Evolutionary conservation across 192 early-diverging fungal species (phyloP).

Genomic region (Backusella tarrabulga): DNA sequence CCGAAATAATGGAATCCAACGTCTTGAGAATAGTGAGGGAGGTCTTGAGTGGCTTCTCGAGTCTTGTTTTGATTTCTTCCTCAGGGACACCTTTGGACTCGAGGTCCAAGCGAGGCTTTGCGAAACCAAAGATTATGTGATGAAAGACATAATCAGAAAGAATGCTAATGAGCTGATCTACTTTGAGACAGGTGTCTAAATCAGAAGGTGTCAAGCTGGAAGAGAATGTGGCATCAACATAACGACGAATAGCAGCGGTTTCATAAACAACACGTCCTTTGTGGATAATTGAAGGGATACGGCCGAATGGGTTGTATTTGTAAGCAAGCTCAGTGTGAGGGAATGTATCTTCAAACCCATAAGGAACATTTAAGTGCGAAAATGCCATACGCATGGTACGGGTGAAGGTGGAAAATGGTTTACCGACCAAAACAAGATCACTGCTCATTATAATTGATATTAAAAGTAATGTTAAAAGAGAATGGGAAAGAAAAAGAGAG

Average conservation of each 20-base stretch:
- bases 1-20: conserved; percentile 4
- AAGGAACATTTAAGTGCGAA: conserved; percentile 21
- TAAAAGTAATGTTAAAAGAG: neutral
- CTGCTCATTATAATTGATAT: neutral
- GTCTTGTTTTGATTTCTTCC: neutral
- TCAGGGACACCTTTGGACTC: conserved; percentile 18
- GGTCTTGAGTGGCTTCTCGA: conserved; percentile 8
- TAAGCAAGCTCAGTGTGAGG: conserved; percentile 22
- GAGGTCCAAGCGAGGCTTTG: conserved; percentile 21
- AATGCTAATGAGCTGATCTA: conserved; percentile 29
- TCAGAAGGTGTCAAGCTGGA: conserved; percentile 10
- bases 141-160: conserved; percentile 32
- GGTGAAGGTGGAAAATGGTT: conserved; percentile 34
- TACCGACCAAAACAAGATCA: conserved; percentile 21
- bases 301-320: conserved; percentile 40
- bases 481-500: neutral
- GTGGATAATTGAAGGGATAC: conserved; percentile 30
- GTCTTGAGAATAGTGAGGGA: neutral
- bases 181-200: conserved; percentile 9
- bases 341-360: conserved; percentile 11
- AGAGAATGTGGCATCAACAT: conserved; percentile 25
- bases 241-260: conserved; percentile 31
- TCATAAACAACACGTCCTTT: conserved; percentile 23
- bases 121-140: conserved; percentile 18
- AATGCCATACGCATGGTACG: conserved; percentile 38